phyloP scores from a whole-genome alignment of 2,329 filamentous ascomycete species.

The Calonectria pteridis region DNA sequence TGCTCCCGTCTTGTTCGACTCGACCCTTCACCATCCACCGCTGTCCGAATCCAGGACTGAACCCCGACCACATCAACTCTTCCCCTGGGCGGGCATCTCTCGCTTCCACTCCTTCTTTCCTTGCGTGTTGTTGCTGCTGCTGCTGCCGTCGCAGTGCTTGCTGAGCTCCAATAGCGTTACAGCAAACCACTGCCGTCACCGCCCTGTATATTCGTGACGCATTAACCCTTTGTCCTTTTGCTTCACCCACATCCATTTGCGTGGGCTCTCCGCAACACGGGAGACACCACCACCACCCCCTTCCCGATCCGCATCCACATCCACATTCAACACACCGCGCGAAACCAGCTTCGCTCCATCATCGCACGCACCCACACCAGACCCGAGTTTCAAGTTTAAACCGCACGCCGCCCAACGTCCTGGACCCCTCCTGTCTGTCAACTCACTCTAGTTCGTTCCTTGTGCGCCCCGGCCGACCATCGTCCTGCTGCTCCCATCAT shows the following conservation, averaged over 20 bases:
- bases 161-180: slow-evolving; percentile 5
- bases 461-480: slow-evolving; percentile 10
- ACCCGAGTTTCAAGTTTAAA: slow-evolving; percentile 38
- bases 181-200: slow-evolving; percentile 21
- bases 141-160: slow-evolving; percentile 14
- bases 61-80: slow-evolving; percentile 20
- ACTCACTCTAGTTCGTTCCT: slow-evolving; percentile 17
- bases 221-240: slow-evolving; percentile 5
- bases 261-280: slow-evolving; percentile 24
- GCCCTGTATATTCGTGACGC: slow-evolving; percentile 15
- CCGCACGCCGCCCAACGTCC: slow-evolving; percentile 32
- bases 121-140: slow-evolving; percentile 3
- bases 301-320: slow-evolving; percentile 8
- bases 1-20: slow-evolving; percentile 12
- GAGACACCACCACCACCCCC: slow-evolving; percentile 18
- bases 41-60: slow-evolving; percentile 18
- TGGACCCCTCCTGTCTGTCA: slow-evolving; percentile 26
- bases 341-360: slow-evolving; percentile 27
- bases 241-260: slow-evolving; percentile 53
- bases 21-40: slow-evolving; percentile 13
- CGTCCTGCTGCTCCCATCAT: slow-evolving; percentile 48
- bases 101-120: slow-evolving; percentile 13
- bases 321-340: slow-evolving; percentile 7
- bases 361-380: slow-evolving; percentile 26
- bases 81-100: slow-evolving; percentile 7